Evolutionary conservation across 441 rosid genomes (phyloP).

Genomic region (Manihot esculenta): DNA sequence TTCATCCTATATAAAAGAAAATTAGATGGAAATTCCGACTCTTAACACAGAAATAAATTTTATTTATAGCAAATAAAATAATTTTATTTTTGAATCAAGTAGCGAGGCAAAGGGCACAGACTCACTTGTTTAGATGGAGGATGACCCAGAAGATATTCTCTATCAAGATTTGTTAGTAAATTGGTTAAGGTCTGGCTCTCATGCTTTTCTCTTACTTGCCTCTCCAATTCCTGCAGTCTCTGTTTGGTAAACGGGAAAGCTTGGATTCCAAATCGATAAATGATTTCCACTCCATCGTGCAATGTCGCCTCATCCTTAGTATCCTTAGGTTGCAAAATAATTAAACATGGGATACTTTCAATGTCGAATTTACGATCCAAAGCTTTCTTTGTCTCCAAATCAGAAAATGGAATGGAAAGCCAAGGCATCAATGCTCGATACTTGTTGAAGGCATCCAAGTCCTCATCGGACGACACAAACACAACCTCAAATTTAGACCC

Average conservation of each 20-base stretch:
- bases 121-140: conserved; percentile 38
- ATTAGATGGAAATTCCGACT: no score
- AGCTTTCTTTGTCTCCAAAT: conserved; percentile 51
- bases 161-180: conserved; percentile 33
- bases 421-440: conserved; percentile 56
- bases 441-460: conserved; percentile 45
- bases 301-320: conserved; percentile 33
- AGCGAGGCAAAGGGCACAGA: background rate
- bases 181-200: conserved; percentile 46
- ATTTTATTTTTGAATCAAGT: no score
- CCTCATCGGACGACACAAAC: conserved; percentile 58
- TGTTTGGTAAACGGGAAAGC: conserved; percentile 56
- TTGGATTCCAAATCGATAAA: conserved; percentile 44
- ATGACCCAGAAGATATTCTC: conserved; percentile 47
- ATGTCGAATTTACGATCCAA: conserved; percentile 42
- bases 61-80: no score
- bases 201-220: conserved; percentile 46
- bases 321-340: conserved; percentile 46
- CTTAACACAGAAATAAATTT: no score
- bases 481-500: conserved; percentile 50
- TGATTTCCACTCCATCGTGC: conserved; percentile 43
- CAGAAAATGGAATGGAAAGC: conserved; percentile 60
- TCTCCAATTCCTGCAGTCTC: conserved; percentile 44
- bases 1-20: no score
- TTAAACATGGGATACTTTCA: conserved; percentile 57